Percentiles rank a stretch among this genome's conserved stretches.
Conservation (phyloP, 2,329 filamentous ascomycete genomes). For the Metarhizium anisopliae region DNA sequence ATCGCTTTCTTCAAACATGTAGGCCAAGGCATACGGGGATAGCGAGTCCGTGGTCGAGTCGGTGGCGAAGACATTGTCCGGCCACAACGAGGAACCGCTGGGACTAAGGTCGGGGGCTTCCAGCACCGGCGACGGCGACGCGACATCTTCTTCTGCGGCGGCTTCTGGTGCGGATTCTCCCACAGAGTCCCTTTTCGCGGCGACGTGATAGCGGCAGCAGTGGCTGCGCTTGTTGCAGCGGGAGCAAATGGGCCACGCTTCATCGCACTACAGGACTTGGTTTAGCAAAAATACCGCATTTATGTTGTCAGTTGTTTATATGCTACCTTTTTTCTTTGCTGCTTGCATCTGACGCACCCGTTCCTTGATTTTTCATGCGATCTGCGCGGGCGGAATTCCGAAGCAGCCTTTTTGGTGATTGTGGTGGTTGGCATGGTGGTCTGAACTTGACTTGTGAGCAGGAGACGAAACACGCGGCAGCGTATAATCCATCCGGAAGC, state of each 20-base stretch:
- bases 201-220: constrained; percentile 18
- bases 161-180: not conserved
- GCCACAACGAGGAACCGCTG: not conserved
- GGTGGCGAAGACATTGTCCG: not conserved
- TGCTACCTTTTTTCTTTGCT: constrained; percentile 24
- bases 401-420: not conserved
- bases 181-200: not conserved
- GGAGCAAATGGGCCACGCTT: constrained; percentile 22
- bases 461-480: too few species aligned
- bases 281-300: not conserved
- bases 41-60: not conserved
- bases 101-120: not conserved
- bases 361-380: constrained; percentile 23
- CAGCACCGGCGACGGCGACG: not conserved
- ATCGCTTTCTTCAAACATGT: not conserved
- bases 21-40: not conserved
- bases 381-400: constrained; percentile 4
- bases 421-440: not conserved
- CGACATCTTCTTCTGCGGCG: not conserved
- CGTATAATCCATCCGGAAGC: too few species aligned
- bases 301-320: not conserved
- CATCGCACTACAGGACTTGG: constrained; percentile 21
- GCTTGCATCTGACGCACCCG: constrained; percentile 25
- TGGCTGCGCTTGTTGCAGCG: constrained; percentile 22
- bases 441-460: not conserved